Base-by-base conservation (phyloP, 2,329 filamentous ascomycete species). In the Elsinoe australis region DNA sequence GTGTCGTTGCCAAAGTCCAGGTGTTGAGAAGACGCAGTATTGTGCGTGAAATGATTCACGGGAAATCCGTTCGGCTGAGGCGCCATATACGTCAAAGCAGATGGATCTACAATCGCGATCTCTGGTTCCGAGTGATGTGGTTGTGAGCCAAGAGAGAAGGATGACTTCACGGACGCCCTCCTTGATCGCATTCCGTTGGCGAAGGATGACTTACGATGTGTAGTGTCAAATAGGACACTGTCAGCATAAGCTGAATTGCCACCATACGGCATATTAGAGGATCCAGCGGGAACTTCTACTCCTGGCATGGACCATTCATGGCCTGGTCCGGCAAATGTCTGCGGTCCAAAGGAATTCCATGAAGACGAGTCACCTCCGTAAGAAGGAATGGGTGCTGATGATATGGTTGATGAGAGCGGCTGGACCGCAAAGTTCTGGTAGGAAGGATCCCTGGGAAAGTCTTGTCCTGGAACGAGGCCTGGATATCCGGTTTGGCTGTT, bases 401-500 rank as follows among this genome's bases (percentile, higher is more conserved):
- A 15, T 32, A 36, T 18, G 24, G 7, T 15, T 31, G 39, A 17
- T n/a, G 10, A 28, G 24, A 7, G n/a, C 17, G 24, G 14, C 26
- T 17, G 26, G 26, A 29, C 7, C 6, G 7, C 26, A 29, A 7
- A 12, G 12, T 12, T 12, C 14, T 17, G 14, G 9, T 19, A 12
- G 19, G 8, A 7, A 18, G 59, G 58, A 46, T 56, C 60, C 52
- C 54, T 57, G 53, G 56, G 59, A 51, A 51, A 57, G 9, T 66
- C 61, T 55, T 64, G 62, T n/a, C n/a, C n/a, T n/a, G n/a, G n/a
- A n/a, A n/a, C n/a, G n/a, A n/a, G n/a, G n/a, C n/a, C n/a, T n/a
- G n/a, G n/a, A n/a, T n/a, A n/a, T 46, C 53, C 56, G 17, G 49
- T 53, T 35, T 54, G 49, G 22, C 51, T 35, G 6, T 28, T 26